These are phyloP conservation scores for Trichophyton rubrum DNA, from an alignment of 2,329 filamentous ascomycete species.

Conservation along the genomic window DNA sequence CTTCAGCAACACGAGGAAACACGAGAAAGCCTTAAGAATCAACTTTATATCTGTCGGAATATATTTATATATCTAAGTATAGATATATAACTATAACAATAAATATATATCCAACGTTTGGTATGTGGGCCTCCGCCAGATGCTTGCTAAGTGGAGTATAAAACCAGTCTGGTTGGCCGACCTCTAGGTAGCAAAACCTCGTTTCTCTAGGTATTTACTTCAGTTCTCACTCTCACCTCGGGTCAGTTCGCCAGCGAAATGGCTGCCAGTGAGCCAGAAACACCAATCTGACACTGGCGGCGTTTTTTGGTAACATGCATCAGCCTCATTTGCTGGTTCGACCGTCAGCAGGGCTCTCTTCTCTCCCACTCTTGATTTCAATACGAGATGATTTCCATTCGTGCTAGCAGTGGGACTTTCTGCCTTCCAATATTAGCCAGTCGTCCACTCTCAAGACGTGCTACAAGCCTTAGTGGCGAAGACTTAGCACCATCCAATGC, in stretches of 20 bases:
- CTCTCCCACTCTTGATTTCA: neutral
- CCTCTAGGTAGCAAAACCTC: neutral
- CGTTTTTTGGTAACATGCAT: neutral
- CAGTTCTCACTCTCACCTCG: neutral
- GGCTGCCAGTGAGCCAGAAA: neutral
- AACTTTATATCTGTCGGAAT: neutral
- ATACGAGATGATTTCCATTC: neutral
- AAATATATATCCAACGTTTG: neutral
- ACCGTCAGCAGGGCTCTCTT: neutral
- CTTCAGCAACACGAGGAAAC: neutral
- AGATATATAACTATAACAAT: neutral
- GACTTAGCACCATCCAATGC: neutral
- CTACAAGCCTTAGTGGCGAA: neutral
- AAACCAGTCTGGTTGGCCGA: neutral
- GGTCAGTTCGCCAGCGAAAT: neutral
- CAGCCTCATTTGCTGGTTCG: neutral
- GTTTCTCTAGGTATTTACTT: neutral
- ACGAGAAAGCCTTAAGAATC: neutral
- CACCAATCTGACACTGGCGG: neutral
- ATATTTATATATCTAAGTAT: neutral
- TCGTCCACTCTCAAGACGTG: neutral
- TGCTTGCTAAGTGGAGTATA: neutral
- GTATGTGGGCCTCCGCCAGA: neutral
- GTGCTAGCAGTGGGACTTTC: neutral
- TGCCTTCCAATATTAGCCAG: neutral